Percentiles rank a stretch among this genome's conserved stretches.
These are phyloP conservation scores for Saccharomyces paradoxus DNA, from an alignment of 805 yeast species.

Conservation along the genomic window DNA sequence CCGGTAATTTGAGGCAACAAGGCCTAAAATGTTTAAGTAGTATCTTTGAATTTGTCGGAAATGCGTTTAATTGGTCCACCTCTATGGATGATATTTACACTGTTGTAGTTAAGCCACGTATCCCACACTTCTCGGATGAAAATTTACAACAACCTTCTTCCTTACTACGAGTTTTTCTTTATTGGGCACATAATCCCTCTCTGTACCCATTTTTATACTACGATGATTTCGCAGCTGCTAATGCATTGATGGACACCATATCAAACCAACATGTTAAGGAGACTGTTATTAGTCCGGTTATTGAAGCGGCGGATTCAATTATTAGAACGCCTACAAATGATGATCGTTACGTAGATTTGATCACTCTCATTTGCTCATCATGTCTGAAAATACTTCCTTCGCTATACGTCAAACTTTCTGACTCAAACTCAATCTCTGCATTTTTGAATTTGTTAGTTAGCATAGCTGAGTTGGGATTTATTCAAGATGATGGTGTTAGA, in stretches of 20 bases:
- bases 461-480: conserved; percentile 50
- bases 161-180: conserved; percentile 53
- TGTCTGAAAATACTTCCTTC: conserved; percentile 45
- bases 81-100: conserved; percentile 44
- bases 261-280: conserved; percentile 55
- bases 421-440: conserved; percentile 41
- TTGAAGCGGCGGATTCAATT: conserved; percentile 46
- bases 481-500: conserved; percentile 48
- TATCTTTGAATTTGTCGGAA: conserved; percentile 48
- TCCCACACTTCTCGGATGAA: conserved; percentile 59
- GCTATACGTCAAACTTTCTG: conserved; percentile 34
- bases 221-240: conserved; percentile 48
- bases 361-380: conserved; percentile 51
- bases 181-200: conserved; percentile 44
- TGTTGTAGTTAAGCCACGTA: conserved; percentile 53
- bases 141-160: conserved; percentile 82
- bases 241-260: conserved; percentile 49
- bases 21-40: conserved; percentile 59
- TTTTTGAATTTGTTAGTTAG: conserved; percentile 44
- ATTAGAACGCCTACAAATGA: conserved; percentile 35
- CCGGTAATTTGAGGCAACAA: conserved; percentile 53
- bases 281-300: conserved; percentile 46
- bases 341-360: conserved; percentile 41
- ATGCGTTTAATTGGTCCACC: conserved; percentile 46
- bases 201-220: conserved; percentile 45